Evolutionary conservation across 2,329 filamentous ascomycete species (phyloP).

Genomic region (Chaetomium olivaceum): DNA sequence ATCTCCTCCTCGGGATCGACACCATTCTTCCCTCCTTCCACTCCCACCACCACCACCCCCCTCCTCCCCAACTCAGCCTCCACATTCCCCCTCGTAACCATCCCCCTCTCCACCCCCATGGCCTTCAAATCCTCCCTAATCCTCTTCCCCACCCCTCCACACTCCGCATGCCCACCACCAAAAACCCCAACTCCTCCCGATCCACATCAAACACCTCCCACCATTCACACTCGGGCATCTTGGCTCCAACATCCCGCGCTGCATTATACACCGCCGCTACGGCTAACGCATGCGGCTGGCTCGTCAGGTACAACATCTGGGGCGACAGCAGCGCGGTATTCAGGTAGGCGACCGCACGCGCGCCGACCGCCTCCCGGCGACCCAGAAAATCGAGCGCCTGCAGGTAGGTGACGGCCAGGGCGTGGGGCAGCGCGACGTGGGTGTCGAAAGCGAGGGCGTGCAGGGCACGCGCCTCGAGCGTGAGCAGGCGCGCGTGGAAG

Average conservation of each 20-base stretch:
- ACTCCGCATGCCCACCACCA: slow-evolving; percentile 83
- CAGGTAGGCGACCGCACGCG: slow-evolving; percentile 72
- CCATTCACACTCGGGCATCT: slow-evolving; percentile 83
- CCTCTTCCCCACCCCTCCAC: slow-evolving; percentile 66
- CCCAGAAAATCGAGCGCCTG: slow-evolving; percentile 74
- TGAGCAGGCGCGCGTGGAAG: slow-evolving; percentile 64
- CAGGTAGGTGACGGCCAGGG: slow-evolving; percentile 86
- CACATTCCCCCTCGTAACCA: slow-evolving; percentile 60
- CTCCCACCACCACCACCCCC: slow-evolving; percentile 43
- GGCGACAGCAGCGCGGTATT: slow-evolving; percentile 84
- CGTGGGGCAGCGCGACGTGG: slow-evolving; percentile 82
- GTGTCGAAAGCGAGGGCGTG: slow-evolving; percentile 77
- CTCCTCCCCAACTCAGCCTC: slow-evolving; percentile 60
- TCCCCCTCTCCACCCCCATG: slow-evolving; percentile 50
- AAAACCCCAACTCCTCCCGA: slow-evolving; percentile 87
- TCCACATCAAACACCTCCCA: slow-evolving; percentile 99
- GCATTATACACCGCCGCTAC: slow-evolving; percentile 91
- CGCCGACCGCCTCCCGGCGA: slow-evolving; percentile 55
- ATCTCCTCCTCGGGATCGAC: slow-evolving; percentile 47
- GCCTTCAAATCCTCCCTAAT: slow-evolving; percentile 59
- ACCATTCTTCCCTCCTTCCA: slow-evolving; percentile 34
- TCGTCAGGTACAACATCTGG: slow-evolving; percentile 86
- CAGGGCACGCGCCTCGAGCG: slow-evolving; percentile 76
- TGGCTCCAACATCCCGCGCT: slow-evolving; percentile 71
- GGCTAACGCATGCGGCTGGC: slow-evolving; percentile 83